Evolutionary conservation across 2,329 filamentous ascomycete genomes (phyloP).

Genomic region (Ceratocystis eucalypticola): DNA sequence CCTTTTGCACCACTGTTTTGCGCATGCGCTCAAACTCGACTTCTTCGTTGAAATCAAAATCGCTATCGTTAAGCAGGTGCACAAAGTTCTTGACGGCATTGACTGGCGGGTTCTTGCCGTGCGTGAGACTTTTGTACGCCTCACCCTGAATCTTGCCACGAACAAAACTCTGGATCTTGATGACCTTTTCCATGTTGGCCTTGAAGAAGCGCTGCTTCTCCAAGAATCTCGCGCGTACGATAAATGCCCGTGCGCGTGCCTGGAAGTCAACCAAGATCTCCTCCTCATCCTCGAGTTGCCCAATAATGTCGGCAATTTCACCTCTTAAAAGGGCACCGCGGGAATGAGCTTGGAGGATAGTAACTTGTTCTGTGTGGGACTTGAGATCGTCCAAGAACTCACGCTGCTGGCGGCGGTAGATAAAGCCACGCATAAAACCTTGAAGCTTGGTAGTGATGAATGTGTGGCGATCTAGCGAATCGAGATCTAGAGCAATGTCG

Average conservation of each 20-base stretch:
- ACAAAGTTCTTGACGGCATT: constrained; percentile 97
- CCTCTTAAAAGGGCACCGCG: constrained; percentile 68
- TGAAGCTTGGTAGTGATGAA: constrained; percentile 50
- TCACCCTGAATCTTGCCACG: constrained; percentile 91
- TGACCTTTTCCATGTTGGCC: constrained; percentile 96
- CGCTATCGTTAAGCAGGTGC: constrained; percentile 91
- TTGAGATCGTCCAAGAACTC: constrained; percentile 56
- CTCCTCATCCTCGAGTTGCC: constrained; percentile 70
- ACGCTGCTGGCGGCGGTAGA: constrained; percentile 46
- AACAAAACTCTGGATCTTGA: constrained; percentile 97
- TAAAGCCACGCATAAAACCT: constrained; percentile 49
- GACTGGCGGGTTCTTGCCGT: constrained; percentile 90
- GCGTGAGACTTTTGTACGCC: constrained; percentile 93
- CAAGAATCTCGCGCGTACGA: constrained; percentile 61
- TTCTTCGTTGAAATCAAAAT: constrained; percentile 98
- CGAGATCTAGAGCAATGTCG: constrained; percentile 35
- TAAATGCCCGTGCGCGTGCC: constrained; percentile 54
- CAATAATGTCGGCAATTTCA: constrained; percentile 58
- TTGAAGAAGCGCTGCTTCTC: constrained; percentile 83
- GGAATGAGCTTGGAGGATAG: constrained; percentile 58
- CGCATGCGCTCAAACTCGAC: constrained; percentile 90
- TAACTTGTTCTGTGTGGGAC: constrained; percentile 51
- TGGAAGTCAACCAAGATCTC: constrained; percentile 64
- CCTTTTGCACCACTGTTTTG: constrained; percentile 93
- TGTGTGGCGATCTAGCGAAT: constrained; percentile 45